Conservation (phyloP, 129 eudicot species). For the Erigeron canadensis region DNA sequence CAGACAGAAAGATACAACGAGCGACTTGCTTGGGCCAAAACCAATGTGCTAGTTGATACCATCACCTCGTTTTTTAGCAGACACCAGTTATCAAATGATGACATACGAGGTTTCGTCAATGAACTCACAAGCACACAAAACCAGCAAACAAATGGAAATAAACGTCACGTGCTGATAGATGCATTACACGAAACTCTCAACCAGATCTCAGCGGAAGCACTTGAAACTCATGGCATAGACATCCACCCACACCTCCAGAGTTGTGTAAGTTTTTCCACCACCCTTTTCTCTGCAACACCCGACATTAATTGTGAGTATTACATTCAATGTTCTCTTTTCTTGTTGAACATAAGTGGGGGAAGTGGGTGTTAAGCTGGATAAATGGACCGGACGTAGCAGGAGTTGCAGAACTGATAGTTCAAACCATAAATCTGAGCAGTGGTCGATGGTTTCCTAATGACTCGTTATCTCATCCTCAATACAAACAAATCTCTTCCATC, state of each 20-base stretch:
- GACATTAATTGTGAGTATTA: too few relatives aligned
- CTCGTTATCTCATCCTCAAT: background rate
- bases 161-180: constrained; percentile 28
- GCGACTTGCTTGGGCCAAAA: constrained; percentile 62
- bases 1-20: constrained; percentile 47
- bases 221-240: constrained; percentile 43
- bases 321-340: too few relatives aligned
- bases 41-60: constrained; percentile 33
- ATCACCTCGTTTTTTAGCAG: constrained; percentile 22
- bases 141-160: constrained; percentile 24
- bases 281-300: background rate
- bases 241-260: constrained; percentile 34
- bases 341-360: background rate
- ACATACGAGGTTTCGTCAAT: constrained; percentile 33
- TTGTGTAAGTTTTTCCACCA: constrained; percentile 39
- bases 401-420: background rate
- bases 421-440: background rate
- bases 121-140: constrained; percentile 25
- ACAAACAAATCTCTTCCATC: background rate
- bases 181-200: constrained; percentile 42
- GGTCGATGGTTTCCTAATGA: background rate
- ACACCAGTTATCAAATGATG: constrained; percentile 10
- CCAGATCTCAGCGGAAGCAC: constrained; percentile 42
- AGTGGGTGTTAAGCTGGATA: background rate
- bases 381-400: background rate